Evolutionary conservation across 345 rosid genomes (phyloP).

Genomic region (Aurinia saxatilis): DNA sequence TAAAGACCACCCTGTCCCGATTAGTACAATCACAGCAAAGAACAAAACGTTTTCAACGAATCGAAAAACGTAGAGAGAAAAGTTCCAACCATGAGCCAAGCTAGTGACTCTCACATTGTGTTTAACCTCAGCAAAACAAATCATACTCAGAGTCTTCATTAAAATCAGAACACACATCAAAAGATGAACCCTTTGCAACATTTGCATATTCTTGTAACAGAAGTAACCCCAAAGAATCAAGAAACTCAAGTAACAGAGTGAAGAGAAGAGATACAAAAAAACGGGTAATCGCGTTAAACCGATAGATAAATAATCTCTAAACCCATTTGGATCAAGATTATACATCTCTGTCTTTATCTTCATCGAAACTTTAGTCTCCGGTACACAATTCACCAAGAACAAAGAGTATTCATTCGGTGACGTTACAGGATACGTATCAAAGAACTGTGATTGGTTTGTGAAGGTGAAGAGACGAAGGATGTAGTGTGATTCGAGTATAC

Average conservation of each 20-base stretch:
- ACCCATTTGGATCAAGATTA: constrained; percentile 44
- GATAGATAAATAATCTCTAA: constrained; percentile 48
- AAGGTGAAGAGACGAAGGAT: constrained; percentile 46
- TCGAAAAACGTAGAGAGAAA: constrained; percentile 58
- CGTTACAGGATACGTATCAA: constrained; percentile 38
- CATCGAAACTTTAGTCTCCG: constrained; percentile 64
- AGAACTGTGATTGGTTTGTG: constrained; percentile 46
- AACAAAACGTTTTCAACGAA: constrained; percentile 58
- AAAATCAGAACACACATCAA: constrained; percentile 55
- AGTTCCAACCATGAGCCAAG: constrained; percentile 81
- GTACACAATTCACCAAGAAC: constrained; percentile 1
- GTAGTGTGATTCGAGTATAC: constrained; percentile 65
- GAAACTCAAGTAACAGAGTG: constrained; percentile 39
- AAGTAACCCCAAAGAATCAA: constrained; percentile 46
- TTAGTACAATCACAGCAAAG: constrained; percentile 74
- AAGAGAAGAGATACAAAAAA: constrained; percentile 40
- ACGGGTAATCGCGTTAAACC: constrained; percentile 67
- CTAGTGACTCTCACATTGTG: constrained; percentile 66
- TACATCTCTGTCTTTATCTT: constrained; percentile 53
- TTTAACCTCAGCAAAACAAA: constrained; percentile 61
- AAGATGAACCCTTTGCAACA: constrained; percentile 61
- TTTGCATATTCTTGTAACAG: constrained; percentile 31
- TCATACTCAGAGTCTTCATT: constrained; percentile 55
- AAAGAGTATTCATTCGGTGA: constrained; percentile 38
- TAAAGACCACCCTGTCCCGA: constrained; percentile 85